These are phyloP conservation scores for Mucor mucedo DNA, from an alignment of 371 early-diverging fungal genomes.

Conservation along the genomic window DNA sequence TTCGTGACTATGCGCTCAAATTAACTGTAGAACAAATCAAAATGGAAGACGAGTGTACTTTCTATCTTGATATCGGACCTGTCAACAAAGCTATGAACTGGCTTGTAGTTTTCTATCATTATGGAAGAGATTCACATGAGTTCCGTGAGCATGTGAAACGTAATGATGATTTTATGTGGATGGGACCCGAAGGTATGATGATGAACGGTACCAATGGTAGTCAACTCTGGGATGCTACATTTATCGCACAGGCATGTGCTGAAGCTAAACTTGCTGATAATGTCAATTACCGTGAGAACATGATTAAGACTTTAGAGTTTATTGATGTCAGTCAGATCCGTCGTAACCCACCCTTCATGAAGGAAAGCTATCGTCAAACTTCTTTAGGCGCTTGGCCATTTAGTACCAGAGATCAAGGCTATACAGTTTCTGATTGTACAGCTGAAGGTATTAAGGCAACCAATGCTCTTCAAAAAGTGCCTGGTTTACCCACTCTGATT, in stretches of 20 bases:
- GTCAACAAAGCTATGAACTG: conserved; percentile 94
- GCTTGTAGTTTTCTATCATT: conserved; percentile 81
- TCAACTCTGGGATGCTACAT: conserved; percentile 96
- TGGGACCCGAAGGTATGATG: conserved; percentile 91
- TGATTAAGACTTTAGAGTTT: conserved; percentile 79
- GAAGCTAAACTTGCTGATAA: conserved; percentile 71
- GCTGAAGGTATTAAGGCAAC: conserved; percentile 93
- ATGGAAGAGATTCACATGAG: conserved; percentile 83
- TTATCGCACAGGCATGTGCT: conserved; percentile 79
- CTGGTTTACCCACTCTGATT: conserved; percentile 47
- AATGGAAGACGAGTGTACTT: conserved; percentile 91
- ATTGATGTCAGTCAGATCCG: conserved; percentile 91
- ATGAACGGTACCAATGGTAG: conserved; percentile 98
- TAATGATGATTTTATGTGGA: conserved; percentile 87
- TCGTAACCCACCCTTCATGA: conserved; percentile 67
- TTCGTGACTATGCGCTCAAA: conserved; percentile 77
- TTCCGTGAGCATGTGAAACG: conserved; percentile 80
- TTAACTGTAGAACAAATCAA: conserved; percentile 82
- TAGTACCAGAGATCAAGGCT: conserved; percentile 92
- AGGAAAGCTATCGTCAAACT: conserved; percentile 79
- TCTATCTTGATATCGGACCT: conserved; percentile 89
- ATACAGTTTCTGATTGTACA: conserved; percentile 96
- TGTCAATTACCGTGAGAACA: conserved; percentile 67
- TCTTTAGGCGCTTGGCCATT: conserved; percentile 97
- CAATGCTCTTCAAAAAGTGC: conserved; percentile 72